Percentiles rank a stretch among this genome's conserved stretches.
Evolutionary conservation across 2,329 filamentous ascomycete genomes (phyloP).

Genomic region (Furcasterigmium sp.): DNA sequence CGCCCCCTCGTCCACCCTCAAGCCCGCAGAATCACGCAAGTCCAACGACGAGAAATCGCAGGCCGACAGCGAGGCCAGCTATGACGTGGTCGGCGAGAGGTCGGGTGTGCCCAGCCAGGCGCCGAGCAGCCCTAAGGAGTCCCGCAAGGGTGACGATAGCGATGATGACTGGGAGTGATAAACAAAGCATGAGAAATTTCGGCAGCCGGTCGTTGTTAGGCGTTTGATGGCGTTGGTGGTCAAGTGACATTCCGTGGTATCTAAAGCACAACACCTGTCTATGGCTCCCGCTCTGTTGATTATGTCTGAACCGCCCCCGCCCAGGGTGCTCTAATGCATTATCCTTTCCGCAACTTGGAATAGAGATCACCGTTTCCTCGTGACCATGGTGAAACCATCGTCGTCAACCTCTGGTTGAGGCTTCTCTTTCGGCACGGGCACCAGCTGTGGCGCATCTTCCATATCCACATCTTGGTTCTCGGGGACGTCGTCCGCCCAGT

Average conservation of each 20-base stretch:
- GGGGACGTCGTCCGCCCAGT: slow-evolving; percentile 62
- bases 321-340: no score
- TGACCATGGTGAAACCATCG: slow-evolving; percentile 75
- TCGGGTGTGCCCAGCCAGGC: slow-evolving; percentile 75
- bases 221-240: slow-evolving; percentile 13
- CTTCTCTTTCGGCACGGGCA: slow-evolving; percentile 55
- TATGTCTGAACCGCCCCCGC: background rate
- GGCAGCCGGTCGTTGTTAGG: slow-evolving; percentile 5
- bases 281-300: background rate
- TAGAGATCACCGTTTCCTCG: slow-evolving; percentile 50
- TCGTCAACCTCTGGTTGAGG: slow-evolving; percentile 69
- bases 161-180: slow-evolving; percentile 73
- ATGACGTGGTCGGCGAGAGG: slow-evolving; percentile 80
- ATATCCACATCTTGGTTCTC: slow-evolving; percentile 58
- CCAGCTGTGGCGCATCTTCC: slow-evolving; percentile 62
- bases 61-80: slow-evolving; percentile 90
- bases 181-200: background rate
- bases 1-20: slow-evolving; percentile 35
- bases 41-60: slow-evolving; percentile 89
- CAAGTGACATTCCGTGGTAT: slow-evolving; percentile 4
- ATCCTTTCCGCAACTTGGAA: no score
- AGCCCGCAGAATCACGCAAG: slow-evolving; percentile 59
- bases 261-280: background rate
- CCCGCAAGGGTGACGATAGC: slow-evolving; percentile 53
- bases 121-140: slow-evolving; percentile 59